phyloP scores from a whole-genome alignment of 208 protist genomes.

The Leishmania turanica region DNA sequence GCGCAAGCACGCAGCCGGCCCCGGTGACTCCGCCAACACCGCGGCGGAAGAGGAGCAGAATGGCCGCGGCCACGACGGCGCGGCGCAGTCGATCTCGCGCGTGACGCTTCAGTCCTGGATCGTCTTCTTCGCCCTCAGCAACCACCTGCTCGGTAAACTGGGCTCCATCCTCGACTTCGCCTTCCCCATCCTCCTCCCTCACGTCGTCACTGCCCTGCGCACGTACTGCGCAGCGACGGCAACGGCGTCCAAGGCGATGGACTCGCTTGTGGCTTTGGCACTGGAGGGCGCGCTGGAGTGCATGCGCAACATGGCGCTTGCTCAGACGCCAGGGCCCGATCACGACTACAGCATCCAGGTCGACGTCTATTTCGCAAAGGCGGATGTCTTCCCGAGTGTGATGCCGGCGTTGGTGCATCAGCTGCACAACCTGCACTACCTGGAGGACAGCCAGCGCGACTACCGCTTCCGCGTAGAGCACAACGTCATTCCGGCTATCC shows the following conservation, averaged over 20 bases:
- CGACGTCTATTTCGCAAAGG: constrained; percentile 71
- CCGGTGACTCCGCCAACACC: constrained; percentile 11
- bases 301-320: constrained; percentile 67
- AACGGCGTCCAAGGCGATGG: constrained; percentile 27
- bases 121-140: constrained; percentile 81
- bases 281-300: constrained; percentile 75
- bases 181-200: constrained; percentile 64
- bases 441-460: constrained; percentile 63
- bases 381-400: constrained; percentile 79
- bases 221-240: constrained; percentile 55
- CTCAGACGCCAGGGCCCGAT: constrained; percentile 76
- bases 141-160: constrained; percentile 77
- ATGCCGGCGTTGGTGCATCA: constrained; percentile 88
- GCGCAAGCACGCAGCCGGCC: constrained; percentile 4
- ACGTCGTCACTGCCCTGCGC: constrained; percentile 64
- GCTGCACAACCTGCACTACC: constrained; percentile 71
- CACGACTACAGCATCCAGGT: constrained; percentile 77
- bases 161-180: constrained; percentile 82
- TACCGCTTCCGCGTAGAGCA: constrained; percentile 78
- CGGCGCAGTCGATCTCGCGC: constrained; percentile 43
- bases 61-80: constrained; percentile 25
- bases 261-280: constrained; percentile 58
- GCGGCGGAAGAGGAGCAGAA: constrained; percentile 23
- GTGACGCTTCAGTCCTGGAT: constrained; percentile 71
- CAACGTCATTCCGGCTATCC: constrained; percentile 74